Conservation (phyloP, 177 flowering plant species). For the Vitis hybrid region DNA sequence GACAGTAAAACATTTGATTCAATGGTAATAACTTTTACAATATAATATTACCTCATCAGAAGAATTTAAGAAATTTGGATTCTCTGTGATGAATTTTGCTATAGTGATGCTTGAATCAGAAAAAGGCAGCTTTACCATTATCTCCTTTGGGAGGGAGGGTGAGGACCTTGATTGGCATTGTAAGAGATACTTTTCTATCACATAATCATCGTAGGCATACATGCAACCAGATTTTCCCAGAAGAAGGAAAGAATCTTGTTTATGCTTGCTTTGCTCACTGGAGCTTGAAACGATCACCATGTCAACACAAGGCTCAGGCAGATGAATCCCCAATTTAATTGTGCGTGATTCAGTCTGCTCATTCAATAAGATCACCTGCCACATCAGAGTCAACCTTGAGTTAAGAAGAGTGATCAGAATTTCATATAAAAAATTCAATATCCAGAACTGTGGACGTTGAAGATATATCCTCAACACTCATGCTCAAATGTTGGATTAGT, state of each 20-base stretch:
- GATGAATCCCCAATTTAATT: constrained; percentile 65
- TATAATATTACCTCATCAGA: constrained; percentile 51
- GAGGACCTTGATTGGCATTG: constrained; percentile 68
- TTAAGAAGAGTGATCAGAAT: background rate
- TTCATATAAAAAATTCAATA: background rate
- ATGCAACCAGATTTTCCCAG: constrained; percentile 69
- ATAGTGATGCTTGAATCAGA: constrained; percentile 62
- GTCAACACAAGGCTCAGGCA: constrained; percentile 65
- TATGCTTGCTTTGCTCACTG: constrained; percentile 53
- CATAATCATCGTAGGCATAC: constrained; percentile 61
- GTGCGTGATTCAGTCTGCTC: constrained; percentile 79
- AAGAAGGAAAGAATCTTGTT: constrained; percentile 50
- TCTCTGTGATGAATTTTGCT: constrained; percentile 50
- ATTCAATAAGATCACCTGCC: constrained; percentile 71
- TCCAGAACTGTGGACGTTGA: background rate
- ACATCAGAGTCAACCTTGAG: constrained; percentile 9
- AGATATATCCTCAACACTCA: background rate
- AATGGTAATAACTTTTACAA: background rate
- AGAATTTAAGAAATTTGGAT: constrained; percentile 19
- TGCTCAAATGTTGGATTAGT: background rate
- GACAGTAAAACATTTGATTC: background rate
- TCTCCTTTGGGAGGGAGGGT: constrained; percentile 72
- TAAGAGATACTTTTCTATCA: constrained; percentile 68
- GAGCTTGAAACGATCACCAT: constrained; percentile 58
- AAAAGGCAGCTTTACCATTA: constrained; percentile 63